Percentiles rank a stretch among this genome's conserved stretches.
Evolutionary conservation across 345 rosid genomes (phyloP).

Genomic region (Geranium brycei): DNA sequence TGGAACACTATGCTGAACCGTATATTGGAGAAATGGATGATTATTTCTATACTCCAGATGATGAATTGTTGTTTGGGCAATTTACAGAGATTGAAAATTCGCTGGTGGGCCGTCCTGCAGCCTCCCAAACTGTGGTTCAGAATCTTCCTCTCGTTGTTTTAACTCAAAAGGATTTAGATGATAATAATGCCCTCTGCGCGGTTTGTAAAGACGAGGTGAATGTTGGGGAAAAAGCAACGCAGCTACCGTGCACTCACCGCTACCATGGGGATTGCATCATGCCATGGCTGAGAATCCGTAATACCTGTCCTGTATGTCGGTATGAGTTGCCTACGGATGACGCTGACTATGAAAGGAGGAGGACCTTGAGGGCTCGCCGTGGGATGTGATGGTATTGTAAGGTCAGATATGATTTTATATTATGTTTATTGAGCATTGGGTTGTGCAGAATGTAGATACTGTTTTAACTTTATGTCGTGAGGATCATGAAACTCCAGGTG

Average conservation of each 20-base stretch:
- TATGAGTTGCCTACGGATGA: constrained; percentile 80
- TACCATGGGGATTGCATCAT: constrained; percentile 79
- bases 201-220: constrained; percentile 71
- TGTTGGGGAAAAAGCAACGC: constrained; percentile 47
- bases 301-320: constrained; percentile 88
- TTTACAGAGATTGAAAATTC: constrained; percentile 60
- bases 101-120: constrained; percentile 50
- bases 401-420: constrained; percentile 11
- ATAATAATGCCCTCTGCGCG: constrained; percentile 43
- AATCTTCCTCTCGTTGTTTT: constrained; percentile 42
- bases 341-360: constrained; percentile 51
- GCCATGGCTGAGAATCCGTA: constrained; percentile 79
- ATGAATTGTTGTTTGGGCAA: constrained; percentile 66
- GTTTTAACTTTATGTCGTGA: background rate
- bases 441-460: background rate
- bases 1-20: constrained; percentile 27
- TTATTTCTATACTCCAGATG: constrained; percentile 47
- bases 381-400: constrained; percentile 20
- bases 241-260: constrained; percentile 66
- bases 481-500: background rate
- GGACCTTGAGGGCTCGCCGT: constrained; percentile 19
- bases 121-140: constrained; percentile 47
- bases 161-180: constrained; percentile 35
- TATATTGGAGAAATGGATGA: constrained; percentile 45
- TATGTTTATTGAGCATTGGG: background rate